These are phyloP conservation scores for Calonectria montana DNA, from an alignment of 2,329 filamentous ascomycete genomes.

Conservation along the genomic window DNA sequence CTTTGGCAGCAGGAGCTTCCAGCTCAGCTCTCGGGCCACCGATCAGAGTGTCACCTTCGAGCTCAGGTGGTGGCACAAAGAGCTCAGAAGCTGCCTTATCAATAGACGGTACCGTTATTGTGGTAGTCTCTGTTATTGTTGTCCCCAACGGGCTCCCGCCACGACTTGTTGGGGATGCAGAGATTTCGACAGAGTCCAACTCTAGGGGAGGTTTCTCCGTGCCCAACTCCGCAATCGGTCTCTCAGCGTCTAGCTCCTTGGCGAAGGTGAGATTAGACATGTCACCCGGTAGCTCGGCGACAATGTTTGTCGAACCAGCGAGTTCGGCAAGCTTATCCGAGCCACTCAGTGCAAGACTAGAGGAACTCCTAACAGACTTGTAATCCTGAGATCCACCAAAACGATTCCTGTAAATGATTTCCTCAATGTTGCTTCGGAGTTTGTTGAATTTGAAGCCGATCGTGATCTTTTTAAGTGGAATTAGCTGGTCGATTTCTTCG, in stretches of 20 bases:
- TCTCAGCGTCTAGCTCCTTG: background rate
- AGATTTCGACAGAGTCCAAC: background rate
- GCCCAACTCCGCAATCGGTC: background rate
- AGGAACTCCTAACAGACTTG: slow-evolving; percentile 29
- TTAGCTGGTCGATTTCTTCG: slow-evolving; percentile 38
- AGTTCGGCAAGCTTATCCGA: slow-evolving; percentile 15
- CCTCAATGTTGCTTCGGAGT: slow-evolving; percentile 28
- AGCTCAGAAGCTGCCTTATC: slow-evolving; percentile 26
- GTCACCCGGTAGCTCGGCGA: slow-evolving; percentile 29
- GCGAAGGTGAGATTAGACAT: background rate
- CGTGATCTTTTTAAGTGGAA: slow-evolving; percentile 36
- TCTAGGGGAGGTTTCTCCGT: background rate
- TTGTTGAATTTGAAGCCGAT: slow-evolving; percentile 42
- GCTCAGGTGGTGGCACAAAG: slow-evolving; percentile 31
- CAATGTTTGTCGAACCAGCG: background rate
- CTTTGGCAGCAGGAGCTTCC: slow-evolving; percentile 17
- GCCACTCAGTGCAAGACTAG: slow-evolving; percentile 18
- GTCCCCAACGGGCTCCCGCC: background rate
- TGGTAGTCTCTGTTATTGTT: background rate
- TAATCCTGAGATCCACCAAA: slow-evolving; percentile 28
- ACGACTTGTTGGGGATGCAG: background rate
- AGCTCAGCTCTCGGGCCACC: slow-evolving; percentile 20
- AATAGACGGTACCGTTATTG: background rate
- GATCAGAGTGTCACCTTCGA: slow-evolving; percentile 24
- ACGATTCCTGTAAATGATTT: slow-evolving; percentile 37